These are phyloP conservation scores for Echinosophora koreensis DNA, from an alignment of 306 rosid species.

Conservation along the genomic window DNA sequence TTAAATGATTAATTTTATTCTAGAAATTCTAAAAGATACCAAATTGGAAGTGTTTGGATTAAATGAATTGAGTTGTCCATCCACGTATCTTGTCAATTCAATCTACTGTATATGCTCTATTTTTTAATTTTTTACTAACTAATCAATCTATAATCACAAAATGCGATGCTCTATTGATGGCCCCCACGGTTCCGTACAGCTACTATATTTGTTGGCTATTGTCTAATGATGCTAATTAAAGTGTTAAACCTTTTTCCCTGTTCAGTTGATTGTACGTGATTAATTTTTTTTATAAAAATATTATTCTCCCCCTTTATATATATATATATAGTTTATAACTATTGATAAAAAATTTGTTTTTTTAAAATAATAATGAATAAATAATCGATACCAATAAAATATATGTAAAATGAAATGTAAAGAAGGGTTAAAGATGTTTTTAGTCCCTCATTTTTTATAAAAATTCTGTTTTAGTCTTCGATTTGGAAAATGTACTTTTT, in stretches of 20 bases:
- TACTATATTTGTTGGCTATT: neutral
- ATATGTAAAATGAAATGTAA: too few species aligned
- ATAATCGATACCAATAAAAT: too few species aligned
- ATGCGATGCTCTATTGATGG: conserved; percentile 6
- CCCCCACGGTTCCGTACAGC: conserved; percentile 41
- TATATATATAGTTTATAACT: too few species aligned
- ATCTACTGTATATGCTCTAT: neutral
- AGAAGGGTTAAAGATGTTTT: too few species aligned
- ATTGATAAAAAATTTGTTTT: too few species aligned
- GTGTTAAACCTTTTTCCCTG: conserved; percentile 31
- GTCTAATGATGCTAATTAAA: conserved; percentile 26
- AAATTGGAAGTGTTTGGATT: neutral
- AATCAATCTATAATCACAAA: neutral
- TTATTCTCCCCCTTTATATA: too few species aligned
- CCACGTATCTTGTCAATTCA: conserved; percentile 24
- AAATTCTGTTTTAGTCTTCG: too few species aligned
- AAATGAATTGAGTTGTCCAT: neutral
- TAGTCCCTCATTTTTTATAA: too few species aligned
- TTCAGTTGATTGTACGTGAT: conserved; percentile 3
- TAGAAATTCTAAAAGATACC: neutral
- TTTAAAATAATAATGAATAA: too few species aligned
- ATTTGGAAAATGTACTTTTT: too few species aligned
- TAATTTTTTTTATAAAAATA: conserved; percentile 7
- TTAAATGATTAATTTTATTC: neutral
- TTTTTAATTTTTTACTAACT: too few species aligned